These are phyloP conservation scores for Teunomyces gatunensis DNA, from an alignment of 805 yeast species.

Conservation along the genomic window DNA sequence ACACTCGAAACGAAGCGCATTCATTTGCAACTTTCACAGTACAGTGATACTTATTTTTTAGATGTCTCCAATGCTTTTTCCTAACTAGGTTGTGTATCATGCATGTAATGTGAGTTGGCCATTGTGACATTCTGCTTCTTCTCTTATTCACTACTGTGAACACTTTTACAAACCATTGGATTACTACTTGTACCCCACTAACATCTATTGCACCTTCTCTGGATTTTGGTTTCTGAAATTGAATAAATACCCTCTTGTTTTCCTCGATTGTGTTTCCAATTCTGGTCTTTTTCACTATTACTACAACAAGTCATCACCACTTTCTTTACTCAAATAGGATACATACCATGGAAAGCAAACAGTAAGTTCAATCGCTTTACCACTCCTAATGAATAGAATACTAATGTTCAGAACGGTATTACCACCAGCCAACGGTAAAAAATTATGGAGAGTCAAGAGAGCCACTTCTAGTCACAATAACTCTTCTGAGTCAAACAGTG, in stretches of 20 bases:
- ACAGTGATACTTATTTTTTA: not conserved
- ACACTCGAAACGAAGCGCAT: not conserved
- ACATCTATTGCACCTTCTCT: not conserved
- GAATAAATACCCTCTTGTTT: slow-evolving; percentile 4
- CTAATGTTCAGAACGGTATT: slow-evolving; percentile 8
- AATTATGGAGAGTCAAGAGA: slow-evolving; percentile 44
- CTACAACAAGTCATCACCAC: slow-evolving; percentile 3
- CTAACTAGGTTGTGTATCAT: slow-evolving; percentile 1
- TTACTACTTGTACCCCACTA: slow-evolving; percentile 1
- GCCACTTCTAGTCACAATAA: slow-evolving; percentile 10
- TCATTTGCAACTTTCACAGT: slow-evolving; percentile 3
- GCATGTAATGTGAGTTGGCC: not conserved
- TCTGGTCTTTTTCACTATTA: slow-evolving; percentile 1
- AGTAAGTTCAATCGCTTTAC: not conserved
- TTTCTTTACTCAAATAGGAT: slow-evolving; percentile 1
- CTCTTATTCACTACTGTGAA: not conserved
- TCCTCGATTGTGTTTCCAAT: slow-evolving; percentile 1
- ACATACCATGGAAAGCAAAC: slow-evolving; percentile 3
- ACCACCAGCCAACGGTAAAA: slow-evolving; percentile 46
- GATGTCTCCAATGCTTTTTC: slow-evolving; percentile 1
- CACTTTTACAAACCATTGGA: not conserved
- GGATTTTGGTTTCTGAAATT: not conserved
- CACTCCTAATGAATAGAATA: not conserved
- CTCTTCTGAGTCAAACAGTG: slow-evolving; percentile 8
- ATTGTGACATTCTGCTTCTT: not conserved